Percentiles rank a stretch among this genome's conserved stretches.
These are phyloP conservation scores for Phaeosphaeriaceae sp. DNA, from an alignment of 2,329 filamentous ascomycete genomes.

Conservation along the genomic window DNA sequence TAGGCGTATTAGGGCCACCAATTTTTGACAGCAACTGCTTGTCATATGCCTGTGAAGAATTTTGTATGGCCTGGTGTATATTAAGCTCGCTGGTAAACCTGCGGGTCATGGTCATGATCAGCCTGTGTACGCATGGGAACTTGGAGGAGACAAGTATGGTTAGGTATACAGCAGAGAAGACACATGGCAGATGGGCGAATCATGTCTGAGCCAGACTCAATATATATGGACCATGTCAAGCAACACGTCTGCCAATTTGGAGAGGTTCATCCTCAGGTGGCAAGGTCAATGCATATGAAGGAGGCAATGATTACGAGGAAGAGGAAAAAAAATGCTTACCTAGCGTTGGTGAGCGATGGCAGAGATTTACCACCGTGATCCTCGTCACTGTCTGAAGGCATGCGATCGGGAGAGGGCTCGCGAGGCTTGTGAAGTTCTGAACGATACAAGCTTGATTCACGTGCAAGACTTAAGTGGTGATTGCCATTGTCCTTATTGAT, in stretches of 20 bases:
- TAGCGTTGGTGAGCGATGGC: constrained; percentile 50
- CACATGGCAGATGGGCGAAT: too few species aligned
- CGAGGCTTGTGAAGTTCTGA: too few species aligned
- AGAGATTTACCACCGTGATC: constrained; percentile 42
- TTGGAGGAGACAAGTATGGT: too few species aligned
- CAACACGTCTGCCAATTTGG: too few species aligned
- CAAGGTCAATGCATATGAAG: too few species aligned
- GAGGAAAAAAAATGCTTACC: constrained; percentile 41
- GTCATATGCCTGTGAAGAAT: constrained; percentile 67
- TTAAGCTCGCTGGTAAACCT: constrained; percentile 66
- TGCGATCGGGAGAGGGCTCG: constrained; percentile 34
- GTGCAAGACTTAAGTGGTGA: constrained; percentile 53
- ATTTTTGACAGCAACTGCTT: constrained; percentile 68
- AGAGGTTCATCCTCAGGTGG: too few species aligned
- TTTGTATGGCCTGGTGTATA: constrained; percentile 62
- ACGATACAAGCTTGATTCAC: constrained; percentile 55
- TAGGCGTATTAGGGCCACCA: constrained; percentile 64
- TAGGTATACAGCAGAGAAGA: too few species aligned
- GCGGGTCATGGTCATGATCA: constrained; percentile 19
- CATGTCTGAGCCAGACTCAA: too few species aligned
- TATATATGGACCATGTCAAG: too few species aligned
- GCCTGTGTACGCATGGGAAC: too few species aligned
- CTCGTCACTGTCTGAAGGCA: constrained; percentile 46
- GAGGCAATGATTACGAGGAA: not conserved
- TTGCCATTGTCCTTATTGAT: constrained; percentile 58